These are phyloP conservation scores for Colletotrichum limetticola DNA, from an alignment of 2,329 filamentous ascomycete species.

Conservation along the genomic window DNA sequence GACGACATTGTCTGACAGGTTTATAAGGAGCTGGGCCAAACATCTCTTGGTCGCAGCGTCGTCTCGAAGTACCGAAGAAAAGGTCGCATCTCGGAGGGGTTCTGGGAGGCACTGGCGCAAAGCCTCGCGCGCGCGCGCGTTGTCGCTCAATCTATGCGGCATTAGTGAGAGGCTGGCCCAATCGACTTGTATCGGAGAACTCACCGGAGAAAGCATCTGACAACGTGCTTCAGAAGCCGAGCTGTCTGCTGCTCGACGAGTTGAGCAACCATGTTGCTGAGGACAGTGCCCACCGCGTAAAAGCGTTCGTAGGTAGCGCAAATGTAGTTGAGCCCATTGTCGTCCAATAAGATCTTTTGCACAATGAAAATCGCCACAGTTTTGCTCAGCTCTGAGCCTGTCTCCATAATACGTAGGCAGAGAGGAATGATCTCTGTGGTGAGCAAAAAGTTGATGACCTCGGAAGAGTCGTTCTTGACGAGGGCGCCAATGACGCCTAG, in stretches of 20 bases:
- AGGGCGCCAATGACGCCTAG: slow-evolving; percentile 96
- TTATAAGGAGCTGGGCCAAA: slow-evolving; percentile 95
- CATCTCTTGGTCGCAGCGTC: slow-evolving; percentile 98
- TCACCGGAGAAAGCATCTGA: slow-evolving; percentile 94
- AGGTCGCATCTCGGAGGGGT: slow-evolving; percentile 97
- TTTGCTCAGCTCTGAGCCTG: slow-evolving; percentile 96
- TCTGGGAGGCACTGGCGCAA: slow-evolving; percentile 96
- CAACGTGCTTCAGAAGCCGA: slow-evolving; percentile 94
- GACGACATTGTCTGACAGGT: slow-evolving; percentile 88
- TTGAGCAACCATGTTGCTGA: slow-evolving; percentile 99
- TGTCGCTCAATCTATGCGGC: slow-evolving; percentile 85
- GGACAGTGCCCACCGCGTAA: slow-evolving; percentile 95
- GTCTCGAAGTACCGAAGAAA: slow-evolving; percentile 94
- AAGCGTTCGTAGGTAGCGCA: slow-evolving; percentile 99
- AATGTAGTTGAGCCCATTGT: slow-evolving; percentile 97
- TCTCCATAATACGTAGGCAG: slow-evolving; percentile 99
- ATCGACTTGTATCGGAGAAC: slow-evolving; percentile 42
- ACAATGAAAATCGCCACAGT: slow-evolving; percentile 99
- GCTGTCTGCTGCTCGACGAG: slow-evolving; percentile 98
- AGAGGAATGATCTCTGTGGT: slow-evolving; percentile 99
- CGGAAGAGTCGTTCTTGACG: slow-evolving; percentile 98
- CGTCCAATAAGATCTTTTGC: slow-evolving; percentile 97
- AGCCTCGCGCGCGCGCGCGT: slow-evolving; percentile 93
- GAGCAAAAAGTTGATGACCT: slow-evolving; percentile 98
- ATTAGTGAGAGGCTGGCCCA: neutral